A percentile compares a stretch with the other conserved stretches of the same genome.
Evolutionary conservation across 345 rosid species (phyloP).

Genomic region (Geranium rotundifolium): DNA sequence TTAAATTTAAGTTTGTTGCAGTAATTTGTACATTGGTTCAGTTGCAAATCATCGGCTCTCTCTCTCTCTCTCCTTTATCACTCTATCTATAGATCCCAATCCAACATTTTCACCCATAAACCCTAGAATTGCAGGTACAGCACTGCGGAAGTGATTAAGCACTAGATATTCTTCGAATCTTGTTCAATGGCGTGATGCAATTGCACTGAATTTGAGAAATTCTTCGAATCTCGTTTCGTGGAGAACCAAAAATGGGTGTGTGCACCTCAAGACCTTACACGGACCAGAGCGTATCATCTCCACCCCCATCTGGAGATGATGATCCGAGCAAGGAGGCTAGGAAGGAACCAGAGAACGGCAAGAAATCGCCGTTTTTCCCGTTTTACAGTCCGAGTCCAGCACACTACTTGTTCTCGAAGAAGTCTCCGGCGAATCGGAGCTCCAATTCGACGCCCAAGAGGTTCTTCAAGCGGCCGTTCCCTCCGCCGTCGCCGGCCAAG

Average conservation of each 20-base stretch:
- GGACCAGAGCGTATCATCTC: not conserved
- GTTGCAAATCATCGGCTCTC: no score
- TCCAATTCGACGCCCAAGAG: conserved; percentile 10
- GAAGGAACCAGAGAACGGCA: conserved; percentile 25
- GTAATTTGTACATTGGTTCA: no score
- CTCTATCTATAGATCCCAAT: no score
- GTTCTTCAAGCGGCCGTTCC: conserved; percentile 65
- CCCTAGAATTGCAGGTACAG: not conserved
- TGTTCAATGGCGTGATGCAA: not conserved
- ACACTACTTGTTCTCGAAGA: conserved; percentile 67
- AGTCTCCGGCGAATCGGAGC: conserved; percentile 17
- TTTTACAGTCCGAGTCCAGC: conserved; percentile 88
- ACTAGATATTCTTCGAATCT: no score
- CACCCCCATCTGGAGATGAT: conserved; percentile 1
- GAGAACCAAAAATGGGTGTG: not conserved
- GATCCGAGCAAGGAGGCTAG: conserved; percentile 9
- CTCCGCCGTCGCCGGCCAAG: conserved; percentile 96
- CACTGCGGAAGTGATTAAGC: not conserved
- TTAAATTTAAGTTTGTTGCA: no score
- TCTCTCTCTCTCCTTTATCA: no score
- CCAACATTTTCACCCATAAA: no score
- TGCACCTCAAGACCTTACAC: not conserved
- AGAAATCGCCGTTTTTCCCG: conserved; percentile 73
- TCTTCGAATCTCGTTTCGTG: not conserved
- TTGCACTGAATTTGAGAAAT: not conserved